Evolutionary conservation across 1,284 basidiomycete species (phyloP), one percentile per base, ranked within the genome.

Genomic region (Boletus semigastroideus): DNA sequence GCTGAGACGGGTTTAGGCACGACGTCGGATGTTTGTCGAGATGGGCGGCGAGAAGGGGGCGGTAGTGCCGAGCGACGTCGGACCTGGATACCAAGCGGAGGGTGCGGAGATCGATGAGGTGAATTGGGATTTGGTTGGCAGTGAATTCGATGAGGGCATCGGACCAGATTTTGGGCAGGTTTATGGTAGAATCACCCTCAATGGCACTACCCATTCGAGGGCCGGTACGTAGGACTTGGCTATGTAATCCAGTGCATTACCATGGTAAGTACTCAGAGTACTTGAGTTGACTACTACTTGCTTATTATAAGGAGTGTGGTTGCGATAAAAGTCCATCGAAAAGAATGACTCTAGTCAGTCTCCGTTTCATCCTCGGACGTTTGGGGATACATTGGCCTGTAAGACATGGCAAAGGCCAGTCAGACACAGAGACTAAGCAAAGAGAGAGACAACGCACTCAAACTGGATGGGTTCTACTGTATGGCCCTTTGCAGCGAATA

Each of bases 401-500:
- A n/a, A 14, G 28, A 44, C 12, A 37, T 19, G 22, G 22, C 22
- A 20, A 25, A 25, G 4, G 33, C 47, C 16, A 44, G 19, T 27
- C 62, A 67, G 8, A n/a, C 3, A 11, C 2, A 30, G 40, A 33
- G 11, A 19, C 19, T 8, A 0, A 5, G 6, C 2, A 41, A 38
- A 17, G 39, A 13, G 25, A 14, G 25, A 36, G 39, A 14, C 31
- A 20, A 49, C 52, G n/a, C 22, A 49, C 52, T 51, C 44, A 3
- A 42, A 46, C 2, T 52, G 31, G 40, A 38, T n/a, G 7, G 46
- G 46, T 17, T 37, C 44, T 22, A 51, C 10, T 3, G 5, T 45
- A 5, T 49, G 19, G 3, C 52, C 50, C 7, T 14, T 34, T 5
- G 48, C 50, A n/a, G 59, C 55, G 22, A 22, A 22, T 33, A 16